Evolutionary conservation across 768 basidiomycete species (phyloP), one percentile per base, ranked within the genome.

Genomic region (Russula griseocarnosa): DNA sequence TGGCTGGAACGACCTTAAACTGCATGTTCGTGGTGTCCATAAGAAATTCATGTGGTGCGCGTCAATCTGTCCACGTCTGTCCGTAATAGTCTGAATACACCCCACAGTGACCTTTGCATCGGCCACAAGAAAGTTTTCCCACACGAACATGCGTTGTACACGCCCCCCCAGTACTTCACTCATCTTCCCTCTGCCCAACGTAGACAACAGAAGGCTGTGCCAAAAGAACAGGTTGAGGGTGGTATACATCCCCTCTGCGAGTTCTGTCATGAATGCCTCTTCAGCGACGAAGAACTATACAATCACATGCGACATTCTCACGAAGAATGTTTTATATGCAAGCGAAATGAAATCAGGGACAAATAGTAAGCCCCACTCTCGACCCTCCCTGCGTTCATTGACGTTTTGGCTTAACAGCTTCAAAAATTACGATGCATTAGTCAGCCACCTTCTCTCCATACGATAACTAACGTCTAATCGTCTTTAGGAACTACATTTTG

Each of bases 261-360:
- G 70, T 98, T 98, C 73, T 97, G 94, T 70, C 84, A 83, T n/a
- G 89, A 93, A 69, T 94, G 90, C 69, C 94, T 90, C 80, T 97
- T 95, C 72, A 78, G 87, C n/a, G 87, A 88, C 60, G 96, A 98
- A 71, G 94, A 94, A 70, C 77, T 98, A n/a, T 97, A 86, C 73
- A 78, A 86, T 26, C 97, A 99, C 74, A 92, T 98, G 87, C 84
- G 95, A 57, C 88, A 94, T 71, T 80, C 79, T 55, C 96, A 99
- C 75, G 96, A 99, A 74, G 95, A 98, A 71, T 98, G 96, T 73
- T 97, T 97, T 69, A 74, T 99, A 16, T 99, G 97, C 74, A 93
- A 92, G 72, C 82, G 88, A 32, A 83, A 87, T 61, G 93, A 88
- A 8, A 69, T 91, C 46, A 79, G 82, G 67, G 85, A 94, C 74